Percentiles rank a stretch among this genome's conserved stretches.
phyloP scores from a whole-genome alignment of 768 basidiomycete genomes.

The Austroboletus festivus region DNA sequence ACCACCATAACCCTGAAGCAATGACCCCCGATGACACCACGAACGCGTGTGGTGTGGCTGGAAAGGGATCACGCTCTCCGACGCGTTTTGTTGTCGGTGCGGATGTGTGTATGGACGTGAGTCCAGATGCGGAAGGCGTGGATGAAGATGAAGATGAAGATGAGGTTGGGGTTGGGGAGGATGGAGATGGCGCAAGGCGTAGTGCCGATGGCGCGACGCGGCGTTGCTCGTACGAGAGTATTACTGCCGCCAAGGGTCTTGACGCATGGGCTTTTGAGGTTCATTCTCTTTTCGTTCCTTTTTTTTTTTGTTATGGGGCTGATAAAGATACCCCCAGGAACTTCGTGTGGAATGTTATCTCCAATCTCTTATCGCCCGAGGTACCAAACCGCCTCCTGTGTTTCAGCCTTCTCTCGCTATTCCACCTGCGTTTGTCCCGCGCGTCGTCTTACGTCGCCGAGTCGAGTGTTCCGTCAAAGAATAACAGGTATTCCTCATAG shows the following conservation, averaged over 20 bases:
- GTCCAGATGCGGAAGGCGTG: background rate
- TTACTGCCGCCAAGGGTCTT: conserved; percentile 25
- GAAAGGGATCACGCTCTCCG: background rate
- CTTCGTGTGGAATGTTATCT: conserved; percentile 31
- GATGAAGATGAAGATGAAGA: background rate
- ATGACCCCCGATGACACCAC: too few species aligned
- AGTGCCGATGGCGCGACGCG: background rate
- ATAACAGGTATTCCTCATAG: background rate
- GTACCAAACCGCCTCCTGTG: conserved; percentile 17
- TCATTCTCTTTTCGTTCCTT: background rate
- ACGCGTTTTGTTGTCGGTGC: background rate
- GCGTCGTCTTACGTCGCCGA: conserved; percentile 3
- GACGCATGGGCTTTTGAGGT: conserved; percentile 30
- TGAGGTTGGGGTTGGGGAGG: background rate
- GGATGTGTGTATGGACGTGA: background rate
- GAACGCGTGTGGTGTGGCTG: too few species aligned
- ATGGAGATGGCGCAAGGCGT: background rate
- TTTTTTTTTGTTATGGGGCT: background rate
- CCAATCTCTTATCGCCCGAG: conserved; percentile 26
- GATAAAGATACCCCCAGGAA: conserved; percentile 14
- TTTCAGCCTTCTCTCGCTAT: conserved; percentile 21
- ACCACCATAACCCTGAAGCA: background rate
- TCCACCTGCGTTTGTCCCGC: conserved; percentile 28
- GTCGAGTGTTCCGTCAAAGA: background rate
- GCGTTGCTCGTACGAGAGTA: conserved; percentile 25